Conservation (phyloP, 1,284 basidiomycete species). For the Bjerkandera adusta region DNA sequence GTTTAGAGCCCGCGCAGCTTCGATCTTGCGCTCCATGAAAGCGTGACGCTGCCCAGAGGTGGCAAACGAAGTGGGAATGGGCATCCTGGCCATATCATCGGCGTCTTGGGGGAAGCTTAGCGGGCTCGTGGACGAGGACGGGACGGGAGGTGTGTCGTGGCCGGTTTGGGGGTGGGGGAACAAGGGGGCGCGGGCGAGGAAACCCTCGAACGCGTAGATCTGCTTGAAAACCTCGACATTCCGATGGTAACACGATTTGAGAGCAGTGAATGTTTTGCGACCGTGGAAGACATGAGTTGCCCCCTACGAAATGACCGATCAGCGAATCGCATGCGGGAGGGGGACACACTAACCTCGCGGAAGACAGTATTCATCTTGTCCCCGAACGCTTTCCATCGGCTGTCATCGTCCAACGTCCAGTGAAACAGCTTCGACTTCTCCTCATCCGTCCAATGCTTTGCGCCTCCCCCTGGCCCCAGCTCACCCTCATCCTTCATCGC, state of each 20-base stretch:
- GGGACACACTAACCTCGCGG: conserved; percentile 53
- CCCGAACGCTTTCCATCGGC: conserved; percentile 69
- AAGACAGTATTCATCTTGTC: conserved; percentile 78
- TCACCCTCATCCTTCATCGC: conserved; percentile 23
- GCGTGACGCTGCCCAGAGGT: conserved; percentile 51
- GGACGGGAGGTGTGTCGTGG: conserved; percentile 3
- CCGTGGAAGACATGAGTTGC: conserved; percentile 62
- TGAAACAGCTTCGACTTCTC: conserved; percentile 71
- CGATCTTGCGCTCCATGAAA: conserved; percentile 64
- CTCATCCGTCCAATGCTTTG: conserved; percentile 79
- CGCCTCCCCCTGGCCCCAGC: conserved; percentile 39
- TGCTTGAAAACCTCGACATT: conserved; percentile 80
- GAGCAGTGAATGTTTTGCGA: conserved; percentile 75
- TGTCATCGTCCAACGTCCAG: conserved; percentile 75
- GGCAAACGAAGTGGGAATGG: conserved; percentile 32
- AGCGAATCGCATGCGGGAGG: neutral
- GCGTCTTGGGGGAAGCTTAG: conserved; percentile 5
- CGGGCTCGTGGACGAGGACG: conserved; percentile 7
- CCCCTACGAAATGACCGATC: conserved; percentile 42
- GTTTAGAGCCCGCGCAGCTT: conserved; percentile 55
- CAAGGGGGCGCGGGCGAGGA: conserved; percentile 34
- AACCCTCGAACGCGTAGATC: conserved; percentile 66
- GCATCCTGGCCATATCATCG: conserved; percentile 23
- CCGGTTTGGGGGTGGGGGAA: neutral
- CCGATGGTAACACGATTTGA: conserved; percentile 78